Conservation (phyloP, 2,329 filamentous ascomycete genomes). For the Colletotrichum phormii region DNA sequence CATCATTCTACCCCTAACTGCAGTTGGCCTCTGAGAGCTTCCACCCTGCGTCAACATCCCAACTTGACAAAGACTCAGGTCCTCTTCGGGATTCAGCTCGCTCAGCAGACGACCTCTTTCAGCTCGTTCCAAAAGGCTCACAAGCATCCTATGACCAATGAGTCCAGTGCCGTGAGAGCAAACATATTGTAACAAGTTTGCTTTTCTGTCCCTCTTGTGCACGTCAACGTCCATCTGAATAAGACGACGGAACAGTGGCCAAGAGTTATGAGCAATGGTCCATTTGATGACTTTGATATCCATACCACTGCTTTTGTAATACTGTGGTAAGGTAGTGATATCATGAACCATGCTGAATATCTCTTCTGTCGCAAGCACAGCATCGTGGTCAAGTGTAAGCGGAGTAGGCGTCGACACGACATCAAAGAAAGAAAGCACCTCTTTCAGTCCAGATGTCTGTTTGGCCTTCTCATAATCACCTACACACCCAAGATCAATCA, state of each 20-base stretch:
- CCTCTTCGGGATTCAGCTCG: neutral
- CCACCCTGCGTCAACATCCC: too few species aligned
- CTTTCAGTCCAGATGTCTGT: neutral
- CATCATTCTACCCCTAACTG: too few species aligned
- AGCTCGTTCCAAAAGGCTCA: neutral
- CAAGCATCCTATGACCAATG: slow-evolving; percentile 1
- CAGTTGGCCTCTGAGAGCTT: too few species aligned
- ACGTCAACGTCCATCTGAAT: neutral
- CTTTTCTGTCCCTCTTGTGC: neutral
- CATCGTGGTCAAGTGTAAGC: neutral
- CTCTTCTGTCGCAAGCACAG: neutral
- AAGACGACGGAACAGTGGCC: slow-evolving; percentile 2
- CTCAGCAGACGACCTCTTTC: neutral
- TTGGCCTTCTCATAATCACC: neutral
- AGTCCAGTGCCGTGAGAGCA: neutral
- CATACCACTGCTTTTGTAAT: neutral
- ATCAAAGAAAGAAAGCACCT: neutral
- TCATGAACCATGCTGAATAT: neutral
- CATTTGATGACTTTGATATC: neutral
- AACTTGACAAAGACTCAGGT: neutral
- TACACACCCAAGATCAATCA: neutral
- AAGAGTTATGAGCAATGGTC: slow-evolving; percentile 7
- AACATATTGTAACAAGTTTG: neutral
- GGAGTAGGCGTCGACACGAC: neutral
- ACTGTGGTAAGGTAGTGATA: neutral